Base-by-base conservation (phyloP, 2,329 filamentous ascomycete genomes). In the Aureobasidium melanogenum region DNA sequence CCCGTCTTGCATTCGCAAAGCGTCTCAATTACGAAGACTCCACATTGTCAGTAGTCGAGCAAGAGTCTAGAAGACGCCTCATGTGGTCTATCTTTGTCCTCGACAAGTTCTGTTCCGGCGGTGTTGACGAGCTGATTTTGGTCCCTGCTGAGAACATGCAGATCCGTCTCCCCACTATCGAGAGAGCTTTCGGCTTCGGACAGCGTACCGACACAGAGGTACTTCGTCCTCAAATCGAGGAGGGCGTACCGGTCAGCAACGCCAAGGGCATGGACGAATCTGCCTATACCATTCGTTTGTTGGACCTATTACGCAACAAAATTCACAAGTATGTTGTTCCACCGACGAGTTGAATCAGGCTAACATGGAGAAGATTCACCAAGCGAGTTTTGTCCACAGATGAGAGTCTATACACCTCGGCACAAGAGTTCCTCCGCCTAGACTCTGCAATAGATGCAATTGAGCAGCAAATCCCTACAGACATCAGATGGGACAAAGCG, bases 21-120 rank as follows among this genome's bases (percentile, higher is more conserved):
- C 55, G 55, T 39, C 55, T 58, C 30, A 58, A 58, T 19, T 12
- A 58, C n/a, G 55, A 58, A 32, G 43, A 58, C 17, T 5, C 14
- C 9, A n/a, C 36, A 1, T 32, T 48, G 22, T 48, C 43, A 17
- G 15, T 58, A 17, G 55, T 58, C 17, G 55, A 58, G 32, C 55
- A 58, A 22, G 55, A 58, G 17, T 58, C 55, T 8, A 43, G 43
- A 34, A 48, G 55, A 48, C 55, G 55, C 30, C 30, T 58, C 14
- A 48, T 58, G 55, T 58, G 55, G 55, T 38, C 55, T 10, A 30
- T 58, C 22, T 58, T 58, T 30, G 43, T 58, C 30, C 55, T 58
- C 10, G 55, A 58, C 41, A 58, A 58, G 32, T 48, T 58, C 17
- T 58, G 43, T 34, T 58, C 55, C 19, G 55, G 55, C 12, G 55